Evolutionary conservation across 2,329 filamentous ascomycete genomes (phyloP), one percentile per base, ranked within the genome.

Genomic region (Phaeosphaeria sp.): DNA sequence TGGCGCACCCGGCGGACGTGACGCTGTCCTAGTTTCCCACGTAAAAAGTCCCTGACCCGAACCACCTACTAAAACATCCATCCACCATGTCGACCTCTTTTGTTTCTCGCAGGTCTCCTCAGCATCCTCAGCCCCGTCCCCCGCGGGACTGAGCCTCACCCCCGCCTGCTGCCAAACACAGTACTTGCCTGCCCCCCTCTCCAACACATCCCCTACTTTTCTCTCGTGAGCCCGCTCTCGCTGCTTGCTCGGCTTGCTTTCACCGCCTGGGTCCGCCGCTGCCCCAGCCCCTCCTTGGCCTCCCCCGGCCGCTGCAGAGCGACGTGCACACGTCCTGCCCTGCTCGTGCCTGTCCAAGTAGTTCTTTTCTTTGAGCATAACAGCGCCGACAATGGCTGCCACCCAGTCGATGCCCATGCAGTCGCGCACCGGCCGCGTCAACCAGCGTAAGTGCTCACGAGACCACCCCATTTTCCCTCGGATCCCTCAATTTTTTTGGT

Each of bases 341-440:
- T 55, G 23, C 39, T 49, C 27, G 39, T 20, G 30, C 49, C 52
- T 53, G 10, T 49, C 52, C 47, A 23, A 57, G 50, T 53, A n/a
- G n/a, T n/a, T n/a, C n/a, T 41, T 39, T 55, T 61, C 55, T 53
- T 52, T 44, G 54, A 55, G 56, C 63, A 51, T 55, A 42, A 44
- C 54, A 54, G 50, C 54, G 41, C 21, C 59, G 22, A 60, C 50
- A 60, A 83, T 83, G 81, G 80, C 81, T 48, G 78, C 81, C 69
- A 70, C 72, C 17, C 72, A 77, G 62, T 76, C 78, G 66, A 72
- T 80, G 61, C 76, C 80, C 46, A 83, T 82, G 81, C 73, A 93
- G 82, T 91, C 90, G 62, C 86, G 91, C 72, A 89, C 87, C 54
- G 91, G 91, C 70, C 85, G 91, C 75, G 88, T 83, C 74, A 93